These are phyloP conservation scores for Theileria orientalis DNA, from an alignment of 169 alveolate genomes.

Conservation along the genomic window DNA sequence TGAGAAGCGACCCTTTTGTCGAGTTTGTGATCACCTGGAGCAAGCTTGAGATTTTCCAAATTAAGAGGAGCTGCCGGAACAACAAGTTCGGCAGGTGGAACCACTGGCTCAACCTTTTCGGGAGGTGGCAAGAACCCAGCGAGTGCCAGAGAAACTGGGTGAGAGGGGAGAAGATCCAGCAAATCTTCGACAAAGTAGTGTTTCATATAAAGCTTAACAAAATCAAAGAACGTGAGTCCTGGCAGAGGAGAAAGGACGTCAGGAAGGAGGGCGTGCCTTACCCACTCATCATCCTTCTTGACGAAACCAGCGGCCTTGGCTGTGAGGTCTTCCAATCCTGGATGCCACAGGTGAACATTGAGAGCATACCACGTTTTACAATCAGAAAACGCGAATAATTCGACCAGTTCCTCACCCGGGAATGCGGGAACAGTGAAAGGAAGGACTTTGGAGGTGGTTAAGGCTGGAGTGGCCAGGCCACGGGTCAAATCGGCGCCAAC, in stretches of 20 bases:
- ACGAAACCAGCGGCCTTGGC: neutral
- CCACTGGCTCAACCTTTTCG: neutral
- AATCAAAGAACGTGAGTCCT: neutral
- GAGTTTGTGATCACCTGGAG: neutral
- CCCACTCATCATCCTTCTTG: neutral
- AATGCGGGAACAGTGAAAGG: neutral
- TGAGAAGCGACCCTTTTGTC: no score
- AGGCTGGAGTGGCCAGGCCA: neutral
- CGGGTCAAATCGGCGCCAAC: neutral
- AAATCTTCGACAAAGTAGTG: neutral
- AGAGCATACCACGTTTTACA: neutral
- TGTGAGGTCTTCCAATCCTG: neutral
- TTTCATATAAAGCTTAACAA: neutral
- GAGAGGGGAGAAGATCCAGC: neutral
- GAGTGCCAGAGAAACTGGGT: neutral
- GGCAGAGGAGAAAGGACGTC: neutral
- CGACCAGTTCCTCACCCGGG: neutral
- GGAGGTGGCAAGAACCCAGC: neutral
- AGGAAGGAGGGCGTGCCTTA: neutral
- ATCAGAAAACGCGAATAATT: neutral
- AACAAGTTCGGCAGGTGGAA: neutral
- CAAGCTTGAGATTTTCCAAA: neutral
- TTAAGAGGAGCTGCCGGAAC: neutral
- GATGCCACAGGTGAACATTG: neutral
- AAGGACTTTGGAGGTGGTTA: neutral